Base-by-base conservation (phyloP, 1,284 basidiomycete species). In the Ceratobasidium sp. region DNA sequence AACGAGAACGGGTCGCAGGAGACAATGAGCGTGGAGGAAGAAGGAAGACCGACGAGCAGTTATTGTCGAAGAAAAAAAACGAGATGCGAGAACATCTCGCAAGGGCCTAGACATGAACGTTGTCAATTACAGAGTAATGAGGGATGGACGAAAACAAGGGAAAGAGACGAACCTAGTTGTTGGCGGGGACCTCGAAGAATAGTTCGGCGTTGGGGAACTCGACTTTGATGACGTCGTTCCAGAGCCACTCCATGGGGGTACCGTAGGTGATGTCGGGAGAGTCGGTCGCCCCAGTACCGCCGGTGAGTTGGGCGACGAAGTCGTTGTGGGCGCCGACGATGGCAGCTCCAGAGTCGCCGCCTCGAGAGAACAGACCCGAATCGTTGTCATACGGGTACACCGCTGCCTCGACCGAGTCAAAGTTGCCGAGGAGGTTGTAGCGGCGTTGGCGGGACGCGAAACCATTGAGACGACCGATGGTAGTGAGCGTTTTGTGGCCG, bases 291-390 rank as follows among this genome's bases (percentile, higher is more conserved):
- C 73, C 75, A 2, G 81, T 77, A 8, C 83, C 82, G 60, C 81
- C 80, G 48, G 82, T 84, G 73, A 84, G 80, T 45, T 81, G 73
- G 60, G 76, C 79, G 78, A 81, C 79, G 66, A 82, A 82, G 63
- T 80, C 56, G 77, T 80, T 78, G 17, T 17, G 0, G 47, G 80
- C 33, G 63, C 64, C 76, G 76, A 79, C 81, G 73, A 85, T 79
- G 45, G 81, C 24, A 45, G 83, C 75, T 56, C 84, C 84, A 78
- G 82, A 84, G 78, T 85, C 84, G 8, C 84, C 84, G 17, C 79
- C 71, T 45, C 72, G 78, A 64, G 83, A 84, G 81, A 84, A 85
- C 1, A 80, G 17, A 53, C 80, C 80, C 1, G 77, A 78, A 47
- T 81, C 66, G 33, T 78, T 77, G 69, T 81, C 77, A 76, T 83